A percentile compares a stretch with the other conserved stretches of the same genome.
phyloP scores from a whole-genome alignment of 2,329 filamentous ascomycete species.

The Beauveria pseudobassiana region DNA sequence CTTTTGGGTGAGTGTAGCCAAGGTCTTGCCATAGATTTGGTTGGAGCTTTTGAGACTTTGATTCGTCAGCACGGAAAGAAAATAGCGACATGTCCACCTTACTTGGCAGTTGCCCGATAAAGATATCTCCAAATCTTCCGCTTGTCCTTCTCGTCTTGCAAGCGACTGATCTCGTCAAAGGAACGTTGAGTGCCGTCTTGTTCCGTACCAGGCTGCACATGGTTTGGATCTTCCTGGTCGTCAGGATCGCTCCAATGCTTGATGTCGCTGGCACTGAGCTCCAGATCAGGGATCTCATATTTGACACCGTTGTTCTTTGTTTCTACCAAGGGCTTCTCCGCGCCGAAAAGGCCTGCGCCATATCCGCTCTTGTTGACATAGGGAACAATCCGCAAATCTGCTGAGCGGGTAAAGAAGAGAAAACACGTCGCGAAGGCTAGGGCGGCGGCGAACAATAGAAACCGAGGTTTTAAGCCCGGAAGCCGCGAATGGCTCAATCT shows the following conservation, averaged over 20 bases:
- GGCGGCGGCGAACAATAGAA: slow-evolving; percentile 33
- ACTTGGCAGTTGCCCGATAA: slow-evolving; percentile 34
- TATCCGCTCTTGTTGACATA: slow-evolving; percentile 15
- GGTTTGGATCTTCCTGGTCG: slow-evolving; percentile 27
- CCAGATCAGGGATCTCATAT: slow-evolving; percentile 19
- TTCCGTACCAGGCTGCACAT: slow-evolving; percentile 29
- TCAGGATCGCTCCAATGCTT: slow-evolving; percentile 28
- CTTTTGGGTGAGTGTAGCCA: slow-evolving; percentile 37
- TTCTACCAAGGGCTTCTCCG: background rate
- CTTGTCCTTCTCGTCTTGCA: slow-evolving; percentile 36
- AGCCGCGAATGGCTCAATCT: slow-evolving; percentile 21
- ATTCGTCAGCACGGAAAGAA: slow-evolving; percentile 21
- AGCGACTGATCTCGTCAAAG: slow-evolving; percentile 24
- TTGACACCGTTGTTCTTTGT: background rate
- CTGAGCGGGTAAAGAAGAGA: slow-evolving; percentile 30
- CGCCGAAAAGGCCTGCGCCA: background rate
- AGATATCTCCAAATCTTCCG: slow-evolving; percentile 32
- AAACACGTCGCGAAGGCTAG: slow-evolving; percentile 35
- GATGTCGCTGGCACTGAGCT: slow-evolving; percentile 29
- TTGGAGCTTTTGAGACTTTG: slow-evolving; percentile 31
- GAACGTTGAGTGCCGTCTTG: slow-evolving; percentile 27
- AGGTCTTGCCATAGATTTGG: slow-evolving; percentile 50
- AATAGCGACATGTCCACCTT: slow-evolving; percentile 17
- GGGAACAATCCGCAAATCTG: slow-evolving; percentile 23
- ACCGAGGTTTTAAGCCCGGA: slow-evolving; percentile 33